Evolutionary conservation across 805 yeast genomes (phyloP).

Genomic region (Lachancea lanzarotensis): DNA sequence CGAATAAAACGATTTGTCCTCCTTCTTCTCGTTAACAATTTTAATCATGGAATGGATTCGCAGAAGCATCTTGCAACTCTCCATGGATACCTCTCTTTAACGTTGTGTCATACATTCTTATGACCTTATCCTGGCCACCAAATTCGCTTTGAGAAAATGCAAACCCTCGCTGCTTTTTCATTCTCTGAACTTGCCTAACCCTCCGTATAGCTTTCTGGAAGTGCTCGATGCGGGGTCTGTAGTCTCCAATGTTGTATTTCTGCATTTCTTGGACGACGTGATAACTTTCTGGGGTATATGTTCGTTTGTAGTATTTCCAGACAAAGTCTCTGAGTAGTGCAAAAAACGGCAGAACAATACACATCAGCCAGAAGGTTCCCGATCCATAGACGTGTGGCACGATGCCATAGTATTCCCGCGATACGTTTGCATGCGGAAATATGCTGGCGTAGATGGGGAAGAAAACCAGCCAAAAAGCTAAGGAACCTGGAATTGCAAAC

Average conservation of each 20-base stretch:
- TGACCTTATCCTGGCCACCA: slow-evolving; percentile 78
- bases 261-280: slow-evolving; percentile 97
- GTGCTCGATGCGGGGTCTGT: slow-evolving; percentile 92
- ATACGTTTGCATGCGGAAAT: slow-evolving; percentile 78
- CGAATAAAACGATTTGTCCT: not conserved
- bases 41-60: slow-evolving; percentile 23
- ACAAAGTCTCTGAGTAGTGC: slow-evolving; percentile 82
- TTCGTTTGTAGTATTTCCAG: slow-evolving; percentile 92
- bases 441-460: slow-evolving; percentile 82
- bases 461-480: slow-evolving; percentile 72
- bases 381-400: slow-evolving; percentile 70
- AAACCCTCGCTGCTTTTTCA: slow-evolving; percentile 97
- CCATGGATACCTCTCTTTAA: slow-evolving; percentile 73
- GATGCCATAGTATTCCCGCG: slow-evolving; percentile 80
- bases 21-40: not conserved
- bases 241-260: slow-evolving; percentile 87
- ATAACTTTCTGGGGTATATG: slow-evolving; percentile 85
- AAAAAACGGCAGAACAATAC: slow-evolving; percentile 64
- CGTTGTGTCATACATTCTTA: slow-evolving; percentile 93
- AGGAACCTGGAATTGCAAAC: slow-evolving; percentile 91
- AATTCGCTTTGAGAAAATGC: slow-evolving; percentile 96
- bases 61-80: slow-evolving; percentile 42
- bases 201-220: slow-evolving; percentile 96
- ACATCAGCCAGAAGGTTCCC: slow-evolving; percentile 74
- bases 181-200: slow-evolving; percentile 96